These are phyloP conservation scores for Calonectria naviculata DNA, from an alignment of 2,329 filamentous ascomycete genomes.

Conservation along the genomic window DNA sequence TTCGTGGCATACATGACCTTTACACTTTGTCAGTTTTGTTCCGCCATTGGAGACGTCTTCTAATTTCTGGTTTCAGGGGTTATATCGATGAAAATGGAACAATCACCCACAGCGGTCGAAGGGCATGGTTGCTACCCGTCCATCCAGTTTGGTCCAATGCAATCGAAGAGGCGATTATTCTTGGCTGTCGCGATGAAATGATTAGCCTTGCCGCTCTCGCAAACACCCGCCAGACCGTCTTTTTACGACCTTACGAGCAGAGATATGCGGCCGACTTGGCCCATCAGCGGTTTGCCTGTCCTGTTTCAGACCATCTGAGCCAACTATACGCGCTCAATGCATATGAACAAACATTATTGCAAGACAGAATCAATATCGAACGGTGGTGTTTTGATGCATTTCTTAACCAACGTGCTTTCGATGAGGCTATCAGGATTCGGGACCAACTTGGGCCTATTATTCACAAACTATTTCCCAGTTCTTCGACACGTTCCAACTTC, in stretches of 20 bases:
- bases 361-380: neutral
- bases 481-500: neutral
- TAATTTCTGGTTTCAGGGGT: neutral
- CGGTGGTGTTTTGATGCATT: neutral
- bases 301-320: neutral
- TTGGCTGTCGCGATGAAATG: neutral
- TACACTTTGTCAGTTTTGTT: neutral
- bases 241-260: neutral
- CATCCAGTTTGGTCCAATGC: neutral
- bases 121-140: neutral
- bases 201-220: neutral
- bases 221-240: neutral
- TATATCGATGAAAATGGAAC: neutral
- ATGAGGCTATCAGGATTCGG: neutral
- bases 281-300: neutral
- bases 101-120: neutral
- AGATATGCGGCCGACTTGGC: neutral
- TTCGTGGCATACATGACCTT: neutral
- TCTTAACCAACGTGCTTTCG: neutral
- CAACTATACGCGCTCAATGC: neutral
- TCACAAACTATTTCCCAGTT: neutral
- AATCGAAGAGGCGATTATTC: neutral
- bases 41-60: no score
- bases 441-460: neutral
- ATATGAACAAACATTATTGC: neutral